Percentiles rank a stretch among this genome's conserved stretches.
phyloP scores from a whole-genome alignment of 805 yeast genomes.

The Pichia paraexigua region DNA sequence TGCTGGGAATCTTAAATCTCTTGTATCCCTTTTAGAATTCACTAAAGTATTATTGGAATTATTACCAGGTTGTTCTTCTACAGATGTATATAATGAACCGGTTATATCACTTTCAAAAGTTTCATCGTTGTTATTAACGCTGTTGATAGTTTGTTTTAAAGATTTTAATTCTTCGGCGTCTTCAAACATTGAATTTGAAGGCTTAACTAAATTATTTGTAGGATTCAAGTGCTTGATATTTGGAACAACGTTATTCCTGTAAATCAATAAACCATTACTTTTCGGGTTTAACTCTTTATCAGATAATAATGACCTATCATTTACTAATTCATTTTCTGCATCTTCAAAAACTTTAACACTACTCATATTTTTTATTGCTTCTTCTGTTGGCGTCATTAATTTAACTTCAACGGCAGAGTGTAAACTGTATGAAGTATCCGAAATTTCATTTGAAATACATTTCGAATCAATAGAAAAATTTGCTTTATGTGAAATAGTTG shows the following conservation, averaged over 20 bases:
- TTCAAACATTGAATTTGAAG: constrained; percentile 18
- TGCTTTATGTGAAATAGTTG: constrained; percentile 15
- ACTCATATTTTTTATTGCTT: constrained; percentile 11
- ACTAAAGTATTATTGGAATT: background rate
- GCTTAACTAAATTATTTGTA: background rate
- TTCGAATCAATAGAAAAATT: constrained; percentile 21
- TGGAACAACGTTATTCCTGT: constrained; percentile 22
- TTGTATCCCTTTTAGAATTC: background rate
- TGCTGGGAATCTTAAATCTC: background rate
- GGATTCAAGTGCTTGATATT: constrained; percentile 10
- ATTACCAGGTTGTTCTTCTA: constrained; percentile 2
- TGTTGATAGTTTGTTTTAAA: background rate
- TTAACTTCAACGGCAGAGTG: constrained; percentile 28
- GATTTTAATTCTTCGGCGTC: constrained; percentile 21
- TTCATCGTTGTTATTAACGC: constrained; percentile 4
- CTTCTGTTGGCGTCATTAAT: constrained; percentile 18
- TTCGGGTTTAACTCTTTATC: background rate
- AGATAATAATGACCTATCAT: background rate
- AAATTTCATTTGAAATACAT: constrained; percentile 16
- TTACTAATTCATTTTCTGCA: constrained; percentile 17
- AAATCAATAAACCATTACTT: constrained; percentile 15
- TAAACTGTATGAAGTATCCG: constrained; percentile 23
- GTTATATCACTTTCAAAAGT: constrained; percentile 5
- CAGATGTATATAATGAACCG: constrained; percentile 5
- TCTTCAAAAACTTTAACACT: constrained; percentile 24